Evolutionary conservation across 75 land plant genomes (phyloP), one percentile per base, ranked within the genome.

Genomic region (Pinus tabuliformis): DNA sequence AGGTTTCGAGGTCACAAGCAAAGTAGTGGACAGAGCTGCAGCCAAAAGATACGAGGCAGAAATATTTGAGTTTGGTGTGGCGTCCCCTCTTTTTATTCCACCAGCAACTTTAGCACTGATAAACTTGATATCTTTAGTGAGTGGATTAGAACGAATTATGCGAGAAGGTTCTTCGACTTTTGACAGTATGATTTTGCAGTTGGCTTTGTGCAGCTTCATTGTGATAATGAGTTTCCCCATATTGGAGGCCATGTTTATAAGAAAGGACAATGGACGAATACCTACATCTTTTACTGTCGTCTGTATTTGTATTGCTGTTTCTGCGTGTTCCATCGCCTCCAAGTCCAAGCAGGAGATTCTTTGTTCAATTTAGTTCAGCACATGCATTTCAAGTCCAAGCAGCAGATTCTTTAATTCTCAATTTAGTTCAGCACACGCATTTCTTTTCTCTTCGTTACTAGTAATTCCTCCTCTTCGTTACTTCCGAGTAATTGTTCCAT

Each of bases 231-330:
- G 82, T 70, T 65, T 24, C 42, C 84, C 84, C 4, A n/a, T 87
- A 39, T 82, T 65, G 52, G 81, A 84, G 26, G 89, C 73, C 2
- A 61, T 87, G 33, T 79, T 87, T 62, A 14, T 84, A 1, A 74
- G 89, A 73, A 80, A 26, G 59, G 89, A 87, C 54, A 84, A 72
- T 6, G 89, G 89, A 3, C 78, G 81, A 56, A 72, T 87, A 57
- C 89, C 86, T 5, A 71, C 52, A 14, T 80, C 82, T 3, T n/a
- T 84, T 11, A 62, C 83, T 15, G 9, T 78, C 16, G 22, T 20
- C 56, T 72, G 56, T 4, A 17, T 64, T 28, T 6, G 12, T 1
- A 5, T 5, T 14, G 39, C 39, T 2, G 20, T 64, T 6, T 33
- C 15, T 64, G 68, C 13, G 1, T 64, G 68, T 33, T 28, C 5